Evolutionary conservation across 257 asterid species (phyloP), one percentile per base, ranked within the genome.

Genomic region (Salvia rosmarinus): DNA sequence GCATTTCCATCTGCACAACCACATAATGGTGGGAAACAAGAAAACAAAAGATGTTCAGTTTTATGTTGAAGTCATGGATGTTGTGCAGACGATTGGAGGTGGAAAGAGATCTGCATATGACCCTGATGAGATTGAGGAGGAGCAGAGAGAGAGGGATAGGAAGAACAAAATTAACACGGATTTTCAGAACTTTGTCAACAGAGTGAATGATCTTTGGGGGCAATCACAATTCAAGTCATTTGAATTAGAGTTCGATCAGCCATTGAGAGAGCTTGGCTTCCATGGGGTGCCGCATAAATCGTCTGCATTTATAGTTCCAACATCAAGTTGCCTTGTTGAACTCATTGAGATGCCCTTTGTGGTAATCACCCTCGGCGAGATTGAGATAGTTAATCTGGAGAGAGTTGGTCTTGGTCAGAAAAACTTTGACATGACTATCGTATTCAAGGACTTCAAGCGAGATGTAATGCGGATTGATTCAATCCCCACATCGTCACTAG

Each of bases 61-160:
- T 65, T 86, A 86, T 35, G 79, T 79, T 17, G 92, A 87, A 70
- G 93, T 87, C 51, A 87, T 85, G 90, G 93, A 87, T 60, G 83
- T 78, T 16, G 92, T 85, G 12, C 92, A 87, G 67, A 81, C 86
- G 25, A 80, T 85, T 51, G 88, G 93, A 13, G 85, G 87, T 68
- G 85, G 88, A 47, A 87, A 82, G 75, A 77, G 92, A 71, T 82
- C 87, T 55, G 85, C 87, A 9, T 87, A 85, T 42, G 93, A 87
- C 73, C 93, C 93, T 3, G 93, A 87, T 76, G 92, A 87, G 80
- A 83, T 87, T 37, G 92, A 87, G 75, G 93, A 87, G 77, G 93
- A 87, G 61, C 88, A 85, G 58, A 65, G 93, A 39, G 92, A 87
- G 74, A 81, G 90, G 42, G 88, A 79, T 14, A 72, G 85, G 59